phyloP scores from a whole-genome alignment of 2,329 filamentous ascomycete species.

The Didymella pinodella region DNA sequence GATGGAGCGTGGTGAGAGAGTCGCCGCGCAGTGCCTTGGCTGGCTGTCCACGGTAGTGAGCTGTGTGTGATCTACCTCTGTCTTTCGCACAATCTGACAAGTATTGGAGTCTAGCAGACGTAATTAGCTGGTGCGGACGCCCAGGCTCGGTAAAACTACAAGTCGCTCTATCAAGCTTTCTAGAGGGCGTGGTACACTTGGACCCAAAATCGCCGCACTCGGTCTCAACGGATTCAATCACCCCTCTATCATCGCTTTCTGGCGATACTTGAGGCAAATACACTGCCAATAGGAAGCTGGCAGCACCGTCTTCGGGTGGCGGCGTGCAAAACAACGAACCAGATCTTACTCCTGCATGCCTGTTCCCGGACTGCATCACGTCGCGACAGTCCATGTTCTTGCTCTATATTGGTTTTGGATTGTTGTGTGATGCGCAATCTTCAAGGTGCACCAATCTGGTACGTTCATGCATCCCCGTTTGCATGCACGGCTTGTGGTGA shows the following conservation, averaged over 20 bases:
- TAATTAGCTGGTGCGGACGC: not conserved
- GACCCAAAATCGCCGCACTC: not conserved
- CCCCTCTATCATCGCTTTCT: not conserved
- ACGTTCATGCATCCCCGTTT: not conserved
- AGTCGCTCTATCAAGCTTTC: not conserved
- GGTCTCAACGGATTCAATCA: not conserved
- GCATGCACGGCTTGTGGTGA: not conserved
- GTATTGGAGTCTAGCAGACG: not conserved
- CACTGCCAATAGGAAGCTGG: too few relatives aligned
- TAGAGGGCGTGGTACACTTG: not conserved
- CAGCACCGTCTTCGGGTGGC: not conserved
- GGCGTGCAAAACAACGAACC: constrained; percentile 3
- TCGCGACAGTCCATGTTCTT: not conserved
- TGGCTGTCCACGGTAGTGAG: not conserved
- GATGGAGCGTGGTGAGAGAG: constrained; percentile 8
- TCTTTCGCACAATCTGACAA: not conserved
- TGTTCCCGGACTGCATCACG: not conserved
- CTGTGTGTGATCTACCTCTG: not conserved
- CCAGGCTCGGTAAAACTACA: not conserved
- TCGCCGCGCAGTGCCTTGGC: not conserved
- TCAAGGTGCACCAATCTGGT: not conserved
- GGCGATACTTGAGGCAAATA: not conserved
- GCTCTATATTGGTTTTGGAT: not conserved
- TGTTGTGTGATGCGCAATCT: not conserved
- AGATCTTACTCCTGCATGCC: not conserved